Evolutionary conservation across 2,329 filamentous ascomycete species (phyloP), one percentile per base, ranked within the genome.

Genomic region (Aspergillus hiratsukae): DNA sequence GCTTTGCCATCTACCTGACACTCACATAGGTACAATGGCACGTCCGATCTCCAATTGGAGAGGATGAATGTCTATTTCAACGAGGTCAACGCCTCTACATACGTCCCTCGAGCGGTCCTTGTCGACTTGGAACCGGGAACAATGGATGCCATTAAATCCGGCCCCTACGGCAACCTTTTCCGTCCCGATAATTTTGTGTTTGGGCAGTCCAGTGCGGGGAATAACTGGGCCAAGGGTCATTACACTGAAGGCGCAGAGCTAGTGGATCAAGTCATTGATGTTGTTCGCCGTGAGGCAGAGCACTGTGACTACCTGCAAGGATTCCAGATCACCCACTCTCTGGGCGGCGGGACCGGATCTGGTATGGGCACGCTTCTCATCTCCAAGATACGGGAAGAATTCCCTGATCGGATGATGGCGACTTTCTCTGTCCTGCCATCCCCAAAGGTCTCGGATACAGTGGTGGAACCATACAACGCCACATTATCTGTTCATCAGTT

Each of bases 171-270:
- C 70, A 89, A 96, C 83, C 91, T 99, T 69, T 97, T 99, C 91
- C 92, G 94, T 66, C 94, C 94, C 76, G 94, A 99, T 84, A 99
- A 97, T 88, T 97, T 97, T 81, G 91, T 97, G 76, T 97, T 97
- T 80, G 94, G 94, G 71, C 94, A 97, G 84, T 97, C 94, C 71
- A 93, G 94, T 85, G 94, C 94, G 78, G 94, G 94, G 82, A 99
- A 99, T 91, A 97, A 97, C 87, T 99, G 94, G 94, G 94, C 94
- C 80, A 99, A 97, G 88, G 94, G 94, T 82, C 94, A 99, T 80
- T 99, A 99, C 86, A 99, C 94, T 65, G 94, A 99, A 84, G 94
- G 94, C 86, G 94, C 94, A 69, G 94, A 99, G 83, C 87, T 97
- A 63, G 94, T 99, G 68, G 94, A 99, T 83, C 85, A 96, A 74